A percentile compares a stretch with the other conserved stretches of the same genome.
These are phyloP conservation scores for Fusarium compactum DNA, from an alignment of 2,329 filamentous ascomycete species.

Conservation along the genomic window DNA sequence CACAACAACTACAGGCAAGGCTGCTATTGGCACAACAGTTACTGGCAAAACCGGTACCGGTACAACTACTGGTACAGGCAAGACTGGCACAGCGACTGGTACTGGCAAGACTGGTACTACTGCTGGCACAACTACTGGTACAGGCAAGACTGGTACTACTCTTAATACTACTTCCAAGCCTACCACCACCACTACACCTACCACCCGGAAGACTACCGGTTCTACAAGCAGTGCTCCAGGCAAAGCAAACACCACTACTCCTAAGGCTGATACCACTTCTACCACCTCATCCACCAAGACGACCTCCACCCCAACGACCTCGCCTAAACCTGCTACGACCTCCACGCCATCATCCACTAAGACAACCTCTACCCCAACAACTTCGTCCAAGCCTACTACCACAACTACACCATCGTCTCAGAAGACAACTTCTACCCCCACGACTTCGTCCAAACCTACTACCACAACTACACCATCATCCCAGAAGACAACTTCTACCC, in stretches of 20 bases:
- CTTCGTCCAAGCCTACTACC: not conserved
- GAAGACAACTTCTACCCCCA: not conserved
- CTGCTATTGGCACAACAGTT: not conserved
- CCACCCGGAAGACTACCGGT: not conserved
- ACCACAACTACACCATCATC: not conserved
- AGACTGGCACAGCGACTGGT: not conserved
- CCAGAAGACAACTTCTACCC: no score
- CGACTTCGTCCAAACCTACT: not conserved
- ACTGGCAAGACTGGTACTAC: not conserved
- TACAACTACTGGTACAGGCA: no score
- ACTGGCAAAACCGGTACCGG: not conserved
- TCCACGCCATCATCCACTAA: not conserved
- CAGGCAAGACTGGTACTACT: no score
- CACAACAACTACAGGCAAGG: not conserved
- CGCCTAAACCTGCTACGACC: not conserved
- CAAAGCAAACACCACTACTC: not conserved
- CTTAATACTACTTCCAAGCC: not conserved
- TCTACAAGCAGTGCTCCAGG: not conserved
- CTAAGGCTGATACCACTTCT: no score
- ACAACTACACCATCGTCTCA: not conserved
- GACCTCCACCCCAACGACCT: no score
- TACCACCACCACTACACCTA: not conserved
- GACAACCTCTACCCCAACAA: not conserved
- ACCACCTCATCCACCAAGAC: no score
- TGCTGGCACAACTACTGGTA: not conserved